Evolutionary conservation across 2,329 filamentous ascomycete species (phyloP).

Genomic region (Pezicula carpinea): DNA sequence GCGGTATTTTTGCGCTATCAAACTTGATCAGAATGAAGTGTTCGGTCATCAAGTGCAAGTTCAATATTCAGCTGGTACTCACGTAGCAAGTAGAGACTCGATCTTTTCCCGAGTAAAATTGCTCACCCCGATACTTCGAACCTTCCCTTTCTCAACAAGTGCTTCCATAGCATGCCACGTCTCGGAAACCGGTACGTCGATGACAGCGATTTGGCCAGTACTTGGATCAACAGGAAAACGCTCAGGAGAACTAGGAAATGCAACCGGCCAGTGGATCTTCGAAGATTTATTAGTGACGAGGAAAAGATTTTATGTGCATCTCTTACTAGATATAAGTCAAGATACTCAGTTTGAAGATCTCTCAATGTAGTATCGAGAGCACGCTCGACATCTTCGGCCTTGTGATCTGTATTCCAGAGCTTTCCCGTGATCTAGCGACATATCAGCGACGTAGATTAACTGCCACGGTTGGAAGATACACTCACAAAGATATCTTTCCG

Average conservation of each 20-base stretch:
- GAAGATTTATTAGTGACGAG: slow-evolving; percentile 10
- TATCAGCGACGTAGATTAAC: slow-evolving; percentile 27
- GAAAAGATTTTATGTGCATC: slow-evolving; percentile 31
- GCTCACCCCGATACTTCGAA: slow-evolving; percentile 44
- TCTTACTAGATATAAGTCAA: slow-evolving; percentile 49
- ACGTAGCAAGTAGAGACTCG: slow-evolving; percentile 39
- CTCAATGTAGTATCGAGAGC: slow-evolving; percentile 43
- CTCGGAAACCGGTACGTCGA: slow-evolving; percentile 26
- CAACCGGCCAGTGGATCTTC: slow-evolving; percentile 28
- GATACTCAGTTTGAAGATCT: slow-evolving; percentile 46
- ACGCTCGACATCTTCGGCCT: slow-evolving; percentile 35
- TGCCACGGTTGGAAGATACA: not conserved
- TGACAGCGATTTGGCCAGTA: slow-evolving; percentile 11
- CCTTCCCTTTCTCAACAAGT: slow-evolving; percentile 34
- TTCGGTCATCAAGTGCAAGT: too few relatives aligned
- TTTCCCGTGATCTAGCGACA: slow-evolving; percentile 50
- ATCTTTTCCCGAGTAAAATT: slow-evolving; percentile 43
- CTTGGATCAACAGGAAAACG: slow-evolving; percentile 13
- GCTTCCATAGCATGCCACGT: slow-evolving; percentile 37
- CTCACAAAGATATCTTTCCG: slow-evolving; percentile 32
- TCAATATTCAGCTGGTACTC: slow-evolving; percentile 16
- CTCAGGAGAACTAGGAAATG: slow-evolving; percentile 12
- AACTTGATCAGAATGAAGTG: too few relatives aligned
- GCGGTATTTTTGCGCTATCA: slow-evolving; percentile 46
- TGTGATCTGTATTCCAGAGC: slow-evolving; percentile 49